Evolutionary conservation across 495 filamentous ascomycete species (phyloP).

Genomic region (Endocarpon pusillum): DNA sequence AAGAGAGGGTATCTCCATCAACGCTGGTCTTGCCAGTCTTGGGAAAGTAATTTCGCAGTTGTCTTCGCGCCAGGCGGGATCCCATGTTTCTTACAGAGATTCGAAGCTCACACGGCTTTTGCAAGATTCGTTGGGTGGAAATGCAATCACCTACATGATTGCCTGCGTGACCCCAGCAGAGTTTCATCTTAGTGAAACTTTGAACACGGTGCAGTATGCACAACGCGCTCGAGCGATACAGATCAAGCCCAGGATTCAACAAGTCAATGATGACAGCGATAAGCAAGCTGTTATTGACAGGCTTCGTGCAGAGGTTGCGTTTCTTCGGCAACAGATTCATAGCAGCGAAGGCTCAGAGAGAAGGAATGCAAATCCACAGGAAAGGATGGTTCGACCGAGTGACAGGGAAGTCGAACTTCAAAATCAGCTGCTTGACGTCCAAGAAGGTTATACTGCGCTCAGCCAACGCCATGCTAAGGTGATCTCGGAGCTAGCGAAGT

Average conservation of each 20-base stretch:
- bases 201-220: conserved; percentile 94
- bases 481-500: conserved; percentile 83
- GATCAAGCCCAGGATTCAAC: conserved; percentile 92
- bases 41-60: conserved; percentile 98
- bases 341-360: conserved; percentile 46
- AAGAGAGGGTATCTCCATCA: conserved; percentile 96
- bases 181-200: conserved; percentile 92
- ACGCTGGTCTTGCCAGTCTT: conserved; percentile 83
- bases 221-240: conserved; percentile 93
- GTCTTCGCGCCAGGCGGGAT: conserved; percentile 70
- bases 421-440: conserved; percentile 79
- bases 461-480: conserved; percentile 85
- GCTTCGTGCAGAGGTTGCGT: conserved; percentile 82
- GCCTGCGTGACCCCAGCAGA: conserved; percentile 94
- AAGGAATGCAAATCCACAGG: conserved; percentile 38
- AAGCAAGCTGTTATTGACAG: conserved; percentile 91
- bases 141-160: conserved; percentile 98
- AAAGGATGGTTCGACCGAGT: conserved; percentile 60
- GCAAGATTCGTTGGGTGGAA: conserved; percentile 95
- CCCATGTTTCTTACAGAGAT: conserved; percentile 95
- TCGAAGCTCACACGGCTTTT: conserved; percentile 89
- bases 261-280: conserved; percentile 75
- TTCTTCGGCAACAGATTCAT: conserved; percentile 78
- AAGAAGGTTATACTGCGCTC: conserved; percentile 87
- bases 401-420: conserved; percentile 82